Percentiles rank a stretch among this genome's conserved stretches.
phyloP scores from a whole-genome alignment of 768 basidiomycete species.

The Tricholoma matsutake region DNA sequence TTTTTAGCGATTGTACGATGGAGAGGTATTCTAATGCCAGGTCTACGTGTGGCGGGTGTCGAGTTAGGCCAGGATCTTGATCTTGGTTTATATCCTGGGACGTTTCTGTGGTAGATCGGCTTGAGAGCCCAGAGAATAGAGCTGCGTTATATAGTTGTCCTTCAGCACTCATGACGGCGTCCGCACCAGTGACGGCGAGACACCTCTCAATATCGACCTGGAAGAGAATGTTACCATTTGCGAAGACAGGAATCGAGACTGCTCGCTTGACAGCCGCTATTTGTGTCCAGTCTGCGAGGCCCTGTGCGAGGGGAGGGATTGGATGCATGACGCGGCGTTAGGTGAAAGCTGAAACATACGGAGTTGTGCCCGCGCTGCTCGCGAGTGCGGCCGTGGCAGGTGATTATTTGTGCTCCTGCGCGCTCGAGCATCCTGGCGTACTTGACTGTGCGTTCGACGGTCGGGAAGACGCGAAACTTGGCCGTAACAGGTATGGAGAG shows the following conservation, averaged over 20 bases:
- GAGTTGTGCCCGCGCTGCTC: slow-evolving; percentile 89
- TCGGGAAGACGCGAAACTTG: slow-evolving; percentile 90
- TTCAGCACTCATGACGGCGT: slow-evolving; percentile 95
- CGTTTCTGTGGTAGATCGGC: slow-evolving; percentile 7
- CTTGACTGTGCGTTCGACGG: slow-evolving; percentile 81
- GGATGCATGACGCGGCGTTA: background rate
- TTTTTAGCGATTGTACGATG: slow-evolving; percentile 70
- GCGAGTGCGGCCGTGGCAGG: slow-evolving; percentile 87
- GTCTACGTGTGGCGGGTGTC: slow-evolving; percentile 55
- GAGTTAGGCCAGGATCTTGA: slow-evolving; percentile 22
- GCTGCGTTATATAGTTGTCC: slow-evolving; percentile 93
- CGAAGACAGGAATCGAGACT: slow-evolving; percentile 90
- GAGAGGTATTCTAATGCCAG: slow-evolving; percentile 86
- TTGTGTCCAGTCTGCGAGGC: slow-evolving; percentile 85
- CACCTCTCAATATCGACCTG: slow-evolving; percentile 80
- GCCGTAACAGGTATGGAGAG: slow-evolving; percentile 92
- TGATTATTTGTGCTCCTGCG: slow-evolving; percentile 93
- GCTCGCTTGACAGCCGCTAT: slow-evolving; percentile 90
- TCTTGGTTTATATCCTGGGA: slow-evolving; percentile 8
- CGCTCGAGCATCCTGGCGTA: slow-evolving; percentile 96
- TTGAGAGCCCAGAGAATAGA: slow-evolving; percentile 48
- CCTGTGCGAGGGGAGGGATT: slow-evolving; percentile 37
- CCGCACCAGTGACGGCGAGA: slow-evolving; percentile 79
- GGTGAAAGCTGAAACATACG: slow-evolving; percentile 32
- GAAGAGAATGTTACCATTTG: slow-evolving; percentile 94